These are phyloP conservation scores for Oxyria digyna DNA, from an alignment of 148 eudicot genomes.

Conservation along the genomic window DNA sequence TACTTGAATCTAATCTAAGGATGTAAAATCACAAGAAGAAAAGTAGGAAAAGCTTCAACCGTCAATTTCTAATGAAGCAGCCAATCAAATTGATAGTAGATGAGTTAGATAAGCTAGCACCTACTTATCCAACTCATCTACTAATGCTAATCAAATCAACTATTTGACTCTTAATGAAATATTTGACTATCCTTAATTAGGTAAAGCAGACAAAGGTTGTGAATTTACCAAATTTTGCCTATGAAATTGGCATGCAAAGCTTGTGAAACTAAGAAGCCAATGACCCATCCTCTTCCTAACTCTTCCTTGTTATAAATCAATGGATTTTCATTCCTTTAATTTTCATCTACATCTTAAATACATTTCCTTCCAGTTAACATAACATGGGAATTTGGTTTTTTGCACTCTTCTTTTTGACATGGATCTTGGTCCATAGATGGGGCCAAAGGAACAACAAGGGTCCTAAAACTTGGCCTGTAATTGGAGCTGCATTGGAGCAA, in stretches of 20 bases:
- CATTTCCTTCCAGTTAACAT: conserved; percentile 1
- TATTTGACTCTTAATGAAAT: not conserved
- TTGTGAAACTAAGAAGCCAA: conserved; percentile 5
- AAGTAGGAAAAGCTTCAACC: not conserved
- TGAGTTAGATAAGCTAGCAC: too few species aligned
- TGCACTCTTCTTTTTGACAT: conserved; percentile 34
- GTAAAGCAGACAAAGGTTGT: not conserved
- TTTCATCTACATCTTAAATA: not conserved
- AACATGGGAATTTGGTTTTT: conserved; percentile 20
- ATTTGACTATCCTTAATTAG: not conserved
- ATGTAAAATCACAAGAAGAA: not conserved
- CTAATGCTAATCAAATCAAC: not conserved
- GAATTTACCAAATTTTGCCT: not conserved
- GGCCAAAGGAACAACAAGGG: conserved; percentile 54
- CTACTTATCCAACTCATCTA: not conserved
- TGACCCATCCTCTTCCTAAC: not conserved
- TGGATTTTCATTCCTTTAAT: not conserved
- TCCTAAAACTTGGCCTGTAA: conserved; percentile 85
- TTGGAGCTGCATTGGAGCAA: conserved; percentile 76
- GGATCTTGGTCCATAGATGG: conserved; percentile 66
- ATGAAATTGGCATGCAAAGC: conserved; percentile 1
- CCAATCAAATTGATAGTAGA: not conserved
- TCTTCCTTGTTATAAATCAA: not conserved
- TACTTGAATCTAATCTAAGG: too few species aligned
- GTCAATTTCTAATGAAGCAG: not conserved